Evolutionary conservation across 2,329 filamentous ascomycete genomes (phyloP), one percentile per base, ranked within the genome.

Genomic region (Corinectria fuckeliana): DNA sequence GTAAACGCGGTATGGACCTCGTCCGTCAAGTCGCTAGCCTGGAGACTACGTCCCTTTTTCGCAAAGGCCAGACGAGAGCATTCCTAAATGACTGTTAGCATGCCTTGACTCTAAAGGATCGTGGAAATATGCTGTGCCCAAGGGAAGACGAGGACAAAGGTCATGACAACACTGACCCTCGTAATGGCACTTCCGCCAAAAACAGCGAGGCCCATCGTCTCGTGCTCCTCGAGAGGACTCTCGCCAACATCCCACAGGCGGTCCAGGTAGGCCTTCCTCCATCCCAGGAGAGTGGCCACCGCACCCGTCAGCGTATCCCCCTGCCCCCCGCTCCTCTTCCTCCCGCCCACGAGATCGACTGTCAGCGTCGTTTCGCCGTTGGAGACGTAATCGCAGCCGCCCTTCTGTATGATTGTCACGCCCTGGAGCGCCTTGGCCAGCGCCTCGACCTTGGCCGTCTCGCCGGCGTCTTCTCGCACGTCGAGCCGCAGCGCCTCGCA

Each of bases 251-350:
- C 82, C 94, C 94, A 98, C 4, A 97, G 76, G 25, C 83, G 82
- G 58, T 97, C 91, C 53, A 92, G 81, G 75, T 99, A 99, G 20
- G 92, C 92, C 74, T 88, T 89, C 61, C 94, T 84, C 88, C 94
- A 99, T 1, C 87, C 93, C 64, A 98, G 77, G 66, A 99, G 87
- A 3, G 95, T 98, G 1, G 91, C 95, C 65, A 99, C 80, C 30
- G 88, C 88, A 1, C 95, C 95, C 0, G 95, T 98, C 65, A 99
- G 80, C 4, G 95, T 98, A 77, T 99, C 95, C 2, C 95, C 95
- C 78, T 99, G 95, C 0, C 95, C 95, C 47, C 94, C 95, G 58
- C 91, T 94, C 65, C 95, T 84, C 85, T 99, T 99, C 75, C 88
- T 77, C 1, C 94, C 94, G 8, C 95, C 95, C 70, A 87, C 78